Evolutionary conservation across 805 yeast species (phyloP).

Genomic region (Saccharomycopsis capsularis): DNA sequence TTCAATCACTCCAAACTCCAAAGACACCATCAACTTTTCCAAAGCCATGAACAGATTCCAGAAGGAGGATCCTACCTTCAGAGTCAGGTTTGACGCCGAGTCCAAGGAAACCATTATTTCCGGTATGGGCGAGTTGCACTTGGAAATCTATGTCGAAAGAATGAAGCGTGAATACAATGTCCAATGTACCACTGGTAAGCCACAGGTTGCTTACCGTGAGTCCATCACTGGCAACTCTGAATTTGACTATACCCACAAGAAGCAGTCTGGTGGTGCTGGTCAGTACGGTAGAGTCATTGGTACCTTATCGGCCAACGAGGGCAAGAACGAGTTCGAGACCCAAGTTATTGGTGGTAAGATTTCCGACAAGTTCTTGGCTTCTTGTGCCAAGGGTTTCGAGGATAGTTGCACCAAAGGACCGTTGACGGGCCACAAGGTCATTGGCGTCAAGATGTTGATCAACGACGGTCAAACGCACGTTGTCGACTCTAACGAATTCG

Average conservation of each 20-base stretch:
- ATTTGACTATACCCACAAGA: constrained; percentile 93
- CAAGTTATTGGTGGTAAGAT: constrained; percentile 95
- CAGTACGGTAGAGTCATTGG: constrained; percentile 98
- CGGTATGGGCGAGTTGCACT: constrained; percentile 97
- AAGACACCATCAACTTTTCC: constrained; percentile 85
- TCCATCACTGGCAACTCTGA: constrained; percentile 65
- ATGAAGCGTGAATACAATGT: constrained; percentile 96
- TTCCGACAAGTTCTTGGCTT: constrained; percentile 87
- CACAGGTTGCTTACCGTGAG: constrained; percentile 97
- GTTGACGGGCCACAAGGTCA: constrained; percentile 85
- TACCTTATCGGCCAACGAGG: constrained; percentile 52
- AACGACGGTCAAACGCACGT: constrained; percentile 97
- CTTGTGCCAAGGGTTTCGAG: constrained; percentile 93
- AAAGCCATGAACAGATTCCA: constrained; percentile 97
- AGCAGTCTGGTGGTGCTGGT: constrained; percentile 99
- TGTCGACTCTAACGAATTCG: constrained; percentile 93
- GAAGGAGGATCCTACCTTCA: constrained; percentile 97
- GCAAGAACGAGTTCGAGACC: constrained; percentile 68
- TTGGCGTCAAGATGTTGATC: constrained; percentile 87
- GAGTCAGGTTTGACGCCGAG: constrained; percentile 84
- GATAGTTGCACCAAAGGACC: constrained; percentile 97
- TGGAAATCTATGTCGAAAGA: constrained; percentile 97
- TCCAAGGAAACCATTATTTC: constrained; percentile 91
- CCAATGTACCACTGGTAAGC: constrained; percentile 92
- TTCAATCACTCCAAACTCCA: constrained; percentile 80